A percentile compares a stretch with the other conserved stretches of the same genome.
Evolutionary conservation across 345 rosid genomes (phyloP).

Genomic region (Citrus glauca): DNA sequence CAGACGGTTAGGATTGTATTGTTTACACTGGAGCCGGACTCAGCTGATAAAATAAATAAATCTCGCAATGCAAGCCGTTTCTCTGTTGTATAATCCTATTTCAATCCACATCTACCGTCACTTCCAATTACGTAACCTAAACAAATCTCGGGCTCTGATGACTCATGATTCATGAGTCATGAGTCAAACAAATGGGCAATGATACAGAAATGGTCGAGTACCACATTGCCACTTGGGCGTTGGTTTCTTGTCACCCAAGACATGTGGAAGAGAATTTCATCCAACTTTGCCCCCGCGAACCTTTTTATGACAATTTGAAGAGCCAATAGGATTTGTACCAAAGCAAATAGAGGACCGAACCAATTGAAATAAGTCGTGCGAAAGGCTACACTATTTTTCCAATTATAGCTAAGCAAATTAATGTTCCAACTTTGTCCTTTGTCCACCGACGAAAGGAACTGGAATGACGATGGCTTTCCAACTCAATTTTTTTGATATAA

Average conservation of each 20-base stretch:
- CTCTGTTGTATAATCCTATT: no score
- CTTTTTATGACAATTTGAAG: no score
- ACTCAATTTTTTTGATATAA: not conserved
- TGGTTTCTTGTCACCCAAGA: slow-evolving; percentile 7
- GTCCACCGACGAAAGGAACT: not conserved
- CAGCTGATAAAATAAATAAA: not conserved
- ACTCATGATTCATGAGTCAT: not conserved
- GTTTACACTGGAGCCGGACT: not conserved
- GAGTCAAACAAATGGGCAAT: not conserved
- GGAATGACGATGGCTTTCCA: not conserved
- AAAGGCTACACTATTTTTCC: not conserved
- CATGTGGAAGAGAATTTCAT: no score
- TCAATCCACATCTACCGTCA: not conserved
- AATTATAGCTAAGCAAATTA: not conserved
- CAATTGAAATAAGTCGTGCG: not conserved
- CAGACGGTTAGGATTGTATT: not conserved
- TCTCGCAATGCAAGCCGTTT: not conserved
- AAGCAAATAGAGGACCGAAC: not conserved
- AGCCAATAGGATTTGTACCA: not conserved
- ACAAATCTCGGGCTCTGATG: not conserved
- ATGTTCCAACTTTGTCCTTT: not conserved
- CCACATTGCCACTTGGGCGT: not conserved
- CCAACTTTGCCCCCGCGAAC: not conserved
- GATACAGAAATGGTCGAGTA: not conserved
- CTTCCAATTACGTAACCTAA: not conserved